phyloP scores from a whole-genome alignment of 2,329 filamentous ascomycete species.

The Penicillium sp. region DNA sequence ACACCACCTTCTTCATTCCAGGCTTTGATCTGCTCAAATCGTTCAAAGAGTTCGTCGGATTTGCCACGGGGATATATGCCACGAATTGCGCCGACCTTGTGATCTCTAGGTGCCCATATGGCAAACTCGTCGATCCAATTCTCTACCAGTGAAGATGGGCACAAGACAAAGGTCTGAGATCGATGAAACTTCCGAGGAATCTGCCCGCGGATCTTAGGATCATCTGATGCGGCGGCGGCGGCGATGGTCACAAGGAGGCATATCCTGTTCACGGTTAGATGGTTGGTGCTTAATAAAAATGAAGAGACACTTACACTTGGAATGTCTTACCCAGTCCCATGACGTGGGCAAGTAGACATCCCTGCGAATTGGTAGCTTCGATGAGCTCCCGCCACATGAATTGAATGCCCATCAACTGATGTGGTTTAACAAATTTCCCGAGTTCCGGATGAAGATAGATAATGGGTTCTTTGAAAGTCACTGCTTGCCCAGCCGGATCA shows the following conservation, averaged over 20 bases:
- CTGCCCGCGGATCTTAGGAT: slow-evolving; percentile 60
- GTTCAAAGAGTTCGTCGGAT: slow-evolving; percentile 30
- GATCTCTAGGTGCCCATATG: slow-evolving; percentile 61
- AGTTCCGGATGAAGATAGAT: slow-evolving; percentile 62
- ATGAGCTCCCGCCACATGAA: slow-evolving; percentile 89
- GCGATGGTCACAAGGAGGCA: slow-evolving; percentile 74
- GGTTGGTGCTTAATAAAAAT: background rate
- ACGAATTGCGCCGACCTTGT: slow-evolving; percentile 56
- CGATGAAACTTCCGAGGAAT: slow-evolving; percentile 64
- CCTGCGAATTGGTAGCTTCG: slow-evolving; percentile 60
- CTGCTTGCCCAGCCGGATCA: slow-evolving; percentile 48
- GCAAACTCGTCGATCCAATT: slow-evolving; percentile 82
- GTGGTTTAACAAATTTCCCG: slow-evolving; percentile 66
- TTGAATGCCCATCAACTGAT: slow-evolving; percentile 77
- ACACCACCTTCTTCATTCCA: slow-evolving; percentile 70
- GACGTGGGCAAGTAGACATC: slow-evolving; percentile 80
- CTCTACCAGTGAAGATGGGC: slow-evolving; percentile 69
- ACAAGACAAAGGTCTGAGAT: slow-evolving; percentile 69
- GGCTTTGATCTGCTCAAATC: slow-evolving; percentile 48
- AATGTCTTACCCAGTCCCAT: slow-evolving; percentile 94
- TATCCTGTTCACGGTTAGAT: slow-evolving; percentile 49
- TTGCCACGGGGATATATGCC: slow-evolving; percentile 50
- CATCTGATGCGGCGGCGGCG: slow-evolving; percentile 60
- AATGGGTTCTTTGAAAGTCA: slow-evolving; percentile 45
- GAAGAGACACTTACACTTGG: slow-evolving; percentile 60